phyloP scores from a whole-genome alignment of 2,329 filamentous ascomycete genomes.

The Alternaria viburni region DNA sequence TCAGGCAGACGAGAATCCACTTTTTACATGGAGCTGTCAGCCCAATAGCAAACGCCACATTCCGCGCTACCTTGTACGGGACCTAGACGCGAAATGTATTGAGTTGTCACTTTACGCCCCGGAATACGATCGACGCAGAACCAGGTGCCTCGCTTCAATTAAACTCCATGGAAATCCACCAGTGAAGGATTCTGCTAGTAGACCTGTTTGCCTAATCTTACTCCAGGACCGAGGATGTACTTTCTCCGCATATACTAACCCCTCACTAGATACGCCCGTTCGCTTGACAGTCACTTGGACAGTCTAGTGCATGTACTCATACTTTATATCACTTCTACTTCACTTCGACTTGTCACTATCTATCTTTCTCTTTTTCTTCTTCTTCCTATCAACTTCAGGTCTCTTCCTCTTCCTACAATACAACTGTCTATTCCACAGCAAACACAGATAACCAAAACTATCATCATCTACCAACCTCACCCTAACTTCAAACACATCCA shows the following conservation, averaged over 20 bases:
- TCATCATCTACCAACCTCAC: neutral
- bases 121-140: neutral
- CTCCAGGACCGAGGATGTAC: slow-evolving; percentile 12
- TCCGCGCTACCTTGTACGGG: neutral
- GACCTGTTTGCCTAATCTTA: neutral
- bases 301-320: neutral
- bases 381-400: neutral
- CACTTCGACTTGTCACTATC: neutral
- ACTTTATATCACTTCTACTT: neutral
- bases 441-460: neutral
- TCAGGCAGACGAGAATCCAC: neutral
- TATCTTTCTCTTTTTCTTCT: neutral
- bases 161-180: neutral
- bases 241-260: neutral
- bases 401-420: neutral
- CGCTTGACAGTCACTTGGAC: neutral
- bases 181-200: neutral
- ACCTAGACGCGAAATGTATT: neutral
- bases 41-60: neutral
- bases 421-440: neutral
- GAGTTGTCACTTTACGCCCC: neutral
- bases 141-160: neutral
- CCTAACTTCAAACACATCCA: neutral
- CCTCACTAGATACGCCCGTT: neutral
- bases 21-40: neutral